A percentile compares a stretch with the other conserved stretches of the same genome.
Conservation (phyloP, 768 basidiomycete species). For the Coprinopsis cinerea region DNA sequence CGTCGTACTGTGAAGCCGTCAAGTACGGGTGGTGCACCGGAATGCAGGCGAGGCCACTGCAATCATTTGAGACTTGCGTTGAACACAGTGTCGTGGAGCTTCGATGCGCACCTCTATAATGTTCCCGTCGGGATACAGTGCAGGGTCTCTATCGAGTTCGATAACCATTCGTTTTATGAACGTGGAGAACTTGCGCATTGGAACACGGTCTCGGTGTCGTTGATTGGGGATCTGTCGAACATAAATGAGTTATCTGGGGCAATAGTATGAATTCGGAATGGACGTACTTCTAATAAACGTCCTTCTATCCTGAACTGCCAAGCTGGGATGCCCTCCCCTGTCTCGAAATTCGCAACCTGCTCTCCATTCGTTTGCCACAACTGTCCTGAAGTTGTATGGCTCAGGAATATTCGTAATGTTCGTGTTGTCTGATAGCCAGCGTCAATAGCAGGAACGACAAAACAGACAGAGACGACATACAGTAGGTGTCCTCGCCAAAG, state of each 20-base stretch:
- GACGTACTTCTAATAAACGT: conserved; percentile 69
- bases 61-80: neutral
- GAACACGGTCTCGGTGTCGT: conserved; percentile 53
- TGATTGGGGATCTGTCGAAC: conserved; percentile 48
- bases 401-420: conserved; percentile 79
- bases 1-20: conserved; percentile 87
- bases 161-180: conserved; percentile 79
- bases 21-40: conserved; percentile 51
- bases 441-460: neutral
- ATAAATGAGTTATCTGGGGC: conserved; percentile 4
- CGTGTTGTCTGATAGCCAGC: conserved; percentile 57
- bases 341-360: conserved; percentile 55
- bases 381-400: conserved; percentile 83
- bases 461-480: conserved; percentile 32
- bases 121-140: conserved; percentile 77
- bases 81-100: neutral
- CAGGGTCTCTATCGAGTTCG: conserved; percentile 82
- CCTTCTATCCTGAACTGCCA: conserved; percentile 90
- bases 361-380: conserved; percentile 69
- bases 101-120: conserved; percentile 69
- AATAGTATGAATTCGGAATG: neutral
- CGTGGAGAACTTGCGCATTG: conserved; percentile 77
- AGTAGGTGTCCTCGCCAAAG: conserved; percentile 65
- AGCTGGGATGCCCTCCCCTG: conserved; percentile 83
- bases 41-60: conserved; percentile 61